Evolutionary conservation across 2,329 filamentous ascomycete species (phyloP), one percentile per base, ranked within the genome.

Genomic region (Fusarium sp.): DNA sequence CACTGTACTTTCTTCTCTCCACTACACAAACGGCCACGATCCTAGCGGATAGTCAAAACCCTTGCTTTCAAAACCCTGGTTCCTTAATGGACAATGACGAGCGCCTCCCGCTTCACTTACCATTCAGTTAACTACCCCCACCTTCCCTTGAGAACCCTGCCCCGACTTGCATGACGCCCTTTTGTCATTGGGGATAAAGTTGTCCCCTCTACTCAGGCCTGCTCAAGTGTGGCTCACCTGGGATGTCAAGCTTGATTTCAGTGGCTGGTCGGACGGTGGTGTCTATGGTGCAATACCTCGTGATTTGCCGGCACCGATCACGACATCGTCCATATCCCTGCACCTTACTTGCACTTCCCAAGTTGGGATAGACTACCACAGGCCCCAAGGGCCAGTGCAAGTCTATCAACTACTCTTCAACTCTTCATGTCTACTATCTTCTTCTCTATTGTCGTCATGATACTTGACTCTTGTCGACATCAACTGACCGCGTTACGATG

Each of bases 271-370:
- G 78, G 80, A 81, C 4, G 83, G 82, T 82, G 76, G 75, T 70
- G 75, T 71, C 77, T 81, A 88, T 88, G 85, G 82, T 84, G 86
- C 84, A 83, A 88, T 88, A 85, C 77, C 85, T 81, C 85, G 85
- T 87, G 86, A 88, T 82, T 79, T 80, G 61, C 69, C 64, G 61
- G 50, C 48, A 62, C 60, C 62, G 65, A 73, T 73, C 71, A 73
- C 71, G 71, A 73, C 71, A 73, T 73, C 60, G 50, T 38, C 30
- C 45, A 24, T 53, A 67, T 51, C 71, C 71, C 68, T 71, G 68
- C 58, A 53, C 63, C 64, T 58, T 50, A 56, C 62, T 51, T 59
- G 60, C 68, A 59, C 71, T 68, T 73, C 71, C 71, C 60, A 70
- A 74, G 63, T 65, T 62, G 70, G 72, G 58, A 63, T 69, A 71